Conservation (phyloP, 1,284 basidiomycete species). For the Heterobasidion occidentale region DNA sequence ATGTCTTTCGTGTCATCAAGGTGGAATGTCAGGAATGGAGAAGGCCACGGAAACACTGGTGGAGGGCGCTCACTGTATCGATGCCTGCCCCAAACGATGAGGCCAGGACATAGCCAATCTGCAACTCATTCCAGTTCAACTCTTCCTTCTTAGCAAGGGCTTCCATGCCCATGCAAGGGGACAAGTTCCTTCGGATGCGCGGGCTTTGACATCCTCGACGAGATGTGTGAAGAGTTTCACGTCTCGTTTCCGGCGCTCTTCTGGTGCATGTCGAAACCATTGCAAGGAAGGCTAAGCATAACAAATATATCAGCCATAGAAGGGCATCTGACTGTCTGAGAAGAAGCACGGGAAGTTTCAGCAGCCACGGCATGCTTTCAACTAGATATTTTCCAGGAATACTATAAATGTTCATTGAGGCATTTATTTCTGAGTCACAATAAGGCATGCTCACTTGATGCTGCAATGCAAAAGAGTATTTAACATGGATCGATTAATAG, state of each 20-base stretch:
- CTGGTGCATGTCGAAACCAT: slow-evolving; percentile 37
- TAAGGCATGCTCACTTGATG: slow-evolving; percentile 21
- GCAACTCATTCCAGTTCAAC: slow-evolving; percentile 34
- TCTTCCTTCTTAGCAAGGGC: slow-evolving; percentile 31
- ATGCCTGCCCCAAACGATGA: slow-evolving; percentile 42
- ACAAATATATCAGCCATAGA: background rate
- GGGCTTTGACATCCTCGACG: slow-evolving; percentile 35
- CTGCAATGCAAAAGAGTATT: slow-evolving; percentile 10
- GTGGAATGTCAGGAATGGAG: background rate
- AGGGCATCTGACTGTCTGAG: background rate
- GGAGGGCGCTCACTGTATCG: slow-evolving; percentile 28
- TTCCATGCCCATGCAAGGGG: slow-evolving; percentile 36
- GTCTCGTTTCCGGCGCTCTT: slow-evolving; percentile 31
- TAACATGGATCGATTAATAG: too few relatives aligned
- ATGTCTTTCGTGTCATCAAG: slow-evolving; percentile 21
- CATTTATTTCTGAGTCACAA: background rate
- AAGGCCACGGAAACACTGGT: background rate
- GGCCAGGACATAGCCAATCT: slow-evolving; percentile 37
- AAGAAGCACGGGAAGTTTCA: slow-evolving; percentile 29
- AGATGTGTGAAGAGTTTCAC: slow-evolving; percentile 34
- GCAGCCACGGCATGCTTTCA: slow-evolving; percentile 40
- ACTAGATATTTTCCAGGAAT: slow-evolving; percentile 48
- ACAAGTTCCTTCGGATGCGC: slow-evolving; percentile 32
- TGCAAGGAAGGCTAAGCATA: slow-evolving; percentile 24
- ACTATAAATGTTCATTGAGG: slow-evolving; percentile 17